Evolutionary conservation across 495 filamentous ascomycete genomes (phyloP).

Genomic region (Apiosordaria backusii): DNA sequence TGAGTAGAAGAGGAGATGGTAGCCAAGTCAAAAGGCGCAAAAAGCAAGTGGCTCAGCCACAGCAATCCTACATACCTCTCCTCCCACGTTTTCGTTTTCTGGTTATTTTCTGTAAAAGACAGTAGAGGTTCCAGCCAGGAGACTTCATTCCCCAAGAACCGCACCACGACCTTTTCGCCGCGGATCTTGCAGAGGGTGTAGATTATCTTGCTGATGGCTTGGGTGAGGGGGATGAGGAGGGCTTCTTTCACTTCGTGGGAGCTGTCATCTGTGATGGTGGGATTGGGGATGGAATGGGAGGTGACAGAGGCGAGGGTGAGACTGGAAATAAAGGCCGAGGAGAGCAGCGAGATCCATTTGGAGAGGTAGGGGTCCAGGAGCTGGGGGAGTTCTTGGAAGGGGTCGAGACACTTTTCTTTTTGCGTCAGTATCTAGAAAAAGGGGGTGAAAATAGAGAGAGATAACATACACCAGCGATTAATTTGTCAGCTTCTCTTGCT

Average conservation of each 20-base stretch:
- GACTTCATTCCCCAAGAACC: conserved; percentile 87
- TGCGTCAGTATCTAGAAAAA: conserved; percentile 19
- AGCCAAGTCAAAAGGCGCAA: conserved; percentile 88
- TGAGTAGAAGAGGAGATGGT: conserved; percentile 66
- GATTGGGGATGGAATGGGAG: too few species aligned
- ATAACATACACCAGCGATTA: not conserved
- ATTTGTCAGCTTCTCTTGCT: not conserved
- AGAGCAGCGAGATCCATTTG: conserved; percentile 65
- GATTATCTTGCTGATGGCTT: conserved; percentile 71
- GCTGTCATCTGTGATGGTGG: not conserved
- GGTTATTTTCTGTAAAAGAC: conserved; percentile 54
- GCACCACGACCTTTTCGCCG: conserved; percentile 84
- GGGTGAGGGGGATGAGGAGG: conserved; percentile 56
- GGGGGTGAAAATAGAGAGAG: not conserved
- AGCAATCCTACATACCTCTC: conserved; percentile 83
- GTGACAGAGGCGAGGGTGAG: not conserved
- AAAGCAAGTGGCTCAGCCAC: conserved; percentile 88
- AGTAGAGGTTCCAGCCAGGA: conserved; percentile 76
- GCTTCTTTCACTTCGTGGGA: conserved; percentile 2
- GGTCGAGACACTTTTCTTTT: conserved; percentile 62
- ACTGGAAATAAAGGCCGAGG: conserved; percentile 69
- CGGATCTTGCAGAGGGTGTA: conserved; percentile 94
- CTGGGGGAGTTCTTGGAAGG: conserved; percentile 94
- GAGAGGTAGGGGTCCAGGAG: conserved; percentile 87
- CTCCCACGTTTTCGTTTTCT: conserved; percentile 58